Evolutionary conservation across 768 basidiomycete species (phyloP).

Genomic region (Mycena belliarum): DNA sequence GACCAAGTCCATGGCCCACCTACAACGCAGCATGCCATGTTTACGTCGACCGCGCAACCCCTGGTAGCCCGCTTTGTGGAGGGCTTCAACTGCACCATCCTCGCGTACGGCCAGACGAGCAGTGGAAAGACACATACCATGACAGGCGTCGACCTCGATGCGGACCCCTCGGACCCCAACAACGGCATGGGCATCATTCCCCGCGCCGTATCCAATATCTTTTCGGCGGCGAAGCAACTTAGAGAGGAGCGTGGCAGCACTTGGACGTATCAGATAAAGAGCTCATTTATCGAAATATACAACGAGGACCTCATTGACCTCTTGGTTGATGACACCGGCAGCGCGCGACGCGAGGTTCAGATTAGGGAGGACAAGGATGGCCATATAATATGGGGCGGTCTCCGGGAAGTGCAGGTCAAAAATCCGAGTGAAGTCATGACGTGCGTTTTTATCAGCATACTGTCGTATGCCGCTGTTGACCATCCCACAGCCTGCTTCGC

Average conservation of each 20-base stretch:
- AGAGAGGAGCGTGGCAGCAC: constrained; percentile 73
- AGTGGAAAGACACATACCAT: constrained; percentile 98
- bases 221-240: constrained; percentile 71
- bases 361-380: constrained; percentile 98
- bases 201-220: constrained; percentile 87
- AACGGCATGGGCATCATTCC: constrained; percentile 96
- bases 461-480: constrained; percentile 17
- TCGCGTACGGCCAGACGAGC: constrained; percentile 97
- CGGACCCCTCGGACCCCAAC: constrained; percentile 77
- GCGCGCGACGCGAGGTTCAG: constrained; percentile 81
- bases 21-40: constrained; percentile 84
- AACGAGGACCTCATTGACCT: constrained; percentile 99
- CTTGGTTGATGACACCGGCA: constrained; percentile 67
- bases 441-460: constrained; percentile 47
- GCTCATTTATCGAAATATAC: constrained; percentile 96
- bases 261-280: constrained; percentile 82
- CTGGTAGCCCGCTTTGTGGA: constrained; percentile 86
- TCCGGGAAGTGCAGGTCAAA: constrained; percentile 89
- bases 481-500: constrained; percentile 69
- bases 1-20: constrained; percentile 92
- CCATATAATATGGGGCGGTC: constrained; percentile 94
- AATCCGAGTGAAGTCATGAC: constrained; percentile 89
- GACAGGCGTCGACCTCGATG: constrained; percentile 92
- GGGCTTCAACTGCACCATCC: constrained; percentile 96
- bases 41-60: constrained; percentile 80